Evolutionary conservation across 768 basidiomycete genomes (phyloP), one percentile per base, ranked within the genome.

Genomic region (Tulasnella sp.): DNA sequence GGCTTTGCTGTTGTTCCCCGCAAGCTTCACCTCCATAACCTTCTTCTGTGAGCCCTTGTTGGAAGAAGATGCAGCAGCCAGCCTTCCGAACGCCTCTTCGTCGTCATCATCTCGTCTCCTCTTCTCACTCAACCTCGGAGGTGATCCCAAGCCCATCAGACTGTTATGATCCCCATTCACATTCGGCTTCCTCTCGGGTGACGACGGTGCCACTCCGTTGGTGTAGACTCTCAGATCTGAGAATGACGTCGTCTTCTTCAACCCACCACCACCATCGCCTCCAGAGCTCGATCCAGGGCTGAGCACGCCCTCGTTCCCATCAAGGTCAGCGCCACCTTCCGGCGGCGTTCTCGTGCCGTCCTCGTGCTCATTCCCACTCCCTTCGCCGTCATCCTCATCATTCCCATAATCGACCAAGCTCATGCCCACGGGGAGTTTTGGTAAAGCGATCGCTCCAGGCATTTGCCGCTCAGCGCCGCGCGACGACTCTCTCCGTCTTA

Each of bases 391-490:
- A 44, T 85, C 84, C 19, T 85, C 85, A 47, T 89, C 86, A 26
- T 86, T 88, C 21, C 75, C 81, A 68, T 91, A 90, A 67, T 88
- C 88, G 29, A 87, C 78, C 52, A 91, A 27, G 10, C 44, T 42
- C 11, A 60, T 38, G 11, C 34, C 34, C 5, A 5, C 34, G 15
- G 34, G 34, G 15, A 38, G 34, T 7, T 38, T 19, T 5, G 55
- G 21, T n/a, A 24, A 23, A 24, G 5, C 7, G n/a, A 48, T 56
- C 41, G 42, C 50, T 13, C 50, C 52, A 19, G 51, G 15, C 11
- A 11, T 11, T 10, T 52, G 15, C 51, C 29, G 29, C 19, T 34
- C 47, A 29, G 47, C 24, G 21, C 44, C 29, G 27, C 43, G n/a
- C n/a, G n/a, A n/a, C n/a, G n/a, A n/a, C n/a, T n/a, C n/a, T n/a